phyloP scores from a whole-genome alignment of 305 asterid genomes.

The Fraxinus floribunda region DNA sequence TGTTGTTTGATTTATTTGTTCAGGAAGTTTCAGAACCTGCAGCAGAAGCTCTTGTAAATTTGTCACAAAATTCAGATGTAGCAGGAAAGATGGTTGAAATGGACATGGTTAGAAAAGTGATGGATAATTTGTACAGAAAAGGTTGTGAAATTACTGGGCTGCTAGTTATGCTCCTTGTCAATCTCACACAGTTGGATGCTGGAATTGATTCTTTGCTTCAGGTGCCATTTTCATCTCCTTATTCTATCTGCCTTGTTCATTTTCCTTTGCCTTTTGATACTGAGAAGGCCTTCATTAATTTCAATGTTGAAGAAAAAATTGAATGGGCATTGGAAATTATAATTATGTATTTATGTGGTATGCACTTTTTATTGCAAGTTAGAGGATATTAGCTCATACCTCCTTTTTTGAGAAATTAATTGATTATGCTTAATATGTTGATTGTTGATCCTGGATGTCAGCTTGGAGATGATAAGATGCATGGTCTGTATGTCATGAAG shows the following conservation, averaged over 20 bases:
- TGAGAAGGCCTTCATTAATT: constrained; percentile 11
- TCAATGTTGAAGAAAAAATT: not conserved
- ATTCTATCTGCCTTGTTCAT: not conserved
- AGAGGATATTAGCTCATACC: not conserved
- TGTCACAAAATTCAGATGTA: constrained; percentile 67
- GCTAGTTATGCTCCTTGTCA: constrained; percentile 87
- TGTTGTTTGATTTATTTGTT: constrained; percentile 25
- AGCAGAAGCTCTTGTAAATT: constrained; percentile 83
- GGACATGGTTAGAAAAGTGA: constrained; percentile 51
- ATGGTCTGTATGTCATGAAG: constrained; percentile 77
- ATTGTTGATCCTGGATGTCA: constrained; percentile 35
- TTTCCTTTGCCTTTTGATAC: not conserved
- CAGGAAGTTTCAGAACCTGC: constrained; percentile 96
- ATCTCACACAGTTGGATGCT: constrained; percentile 80
- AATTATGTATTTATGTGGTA: not conserved
- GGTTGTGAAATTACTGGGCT: constrained; percentile 57
- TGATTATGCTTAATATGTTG: constrained; percentile 10
- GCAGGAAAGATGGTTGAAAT: constrained; percentile 68
- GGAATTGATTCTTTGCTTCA: constrained; percentile 87
- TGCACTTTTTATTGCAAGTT: not conserved
- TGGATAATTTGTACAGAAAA: constrained; percentile 67
- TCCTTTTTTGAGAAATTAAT: constrained; percentile 17
- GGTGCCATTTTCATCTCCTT: constrained; percentile 43
- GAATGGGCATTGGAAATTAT: constrained; percentile 1
- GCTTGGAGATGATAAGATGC: constrained; percentile 82